Evolutionary conservation across 371 early-diverging fungal genomes (phyloP).

Genomic region (Mucor ambiguus): DNA sequence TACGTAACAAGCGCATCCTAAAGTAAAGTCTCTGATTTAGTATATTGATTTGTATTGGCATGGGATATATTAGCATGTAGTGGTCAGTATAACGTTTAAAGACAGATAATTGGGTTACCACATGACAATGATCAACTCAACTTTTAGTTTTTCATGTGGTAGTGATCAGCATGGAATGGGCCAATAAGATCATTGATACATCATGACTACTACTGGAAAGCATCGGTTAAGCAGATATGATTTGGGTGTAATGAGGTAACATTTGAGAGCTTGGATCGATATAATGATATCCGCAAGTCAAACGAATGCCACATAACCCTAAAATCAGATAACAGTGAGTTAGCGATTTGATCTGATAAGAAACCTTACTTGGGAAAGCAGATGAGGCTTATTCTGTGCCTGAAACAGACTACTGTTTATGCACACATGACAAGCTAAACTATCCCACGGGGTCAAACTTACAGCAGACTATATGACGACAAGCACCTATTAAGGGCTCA

Average conservation of each 20-base stretch:
- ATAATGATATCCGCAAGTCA: neutral
- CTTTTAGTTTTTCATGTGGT: neutral
- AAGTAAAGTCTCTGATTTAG: neutral
- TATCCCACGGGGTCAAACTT: slow-evolving; percentile 1
- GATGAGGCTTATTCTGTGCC: neutral
- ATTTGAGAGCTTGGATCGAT: neutral
- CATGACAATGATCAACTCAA: neutral
- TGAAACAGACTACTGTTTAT: neutral
- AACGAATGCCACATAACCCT: neutral
- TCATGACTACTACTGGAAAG: neutral
- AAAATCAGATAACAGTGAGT: neutral
- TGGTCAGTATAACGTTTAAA: neutral
- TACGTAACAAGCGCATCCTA: too few relatives aligned
- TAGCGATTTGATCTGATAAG: neutral
- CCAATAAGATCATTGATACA: neutral
- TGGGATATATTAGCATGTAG: neutral
- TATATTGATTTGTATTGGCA: neutral
- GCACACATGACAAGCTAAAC: neutral
- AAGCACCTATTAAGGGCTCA: neutral
- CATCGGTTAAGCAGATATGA: neutral
- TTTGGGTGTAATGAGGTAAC: neutral
- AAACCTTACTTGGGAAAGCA: neutral
- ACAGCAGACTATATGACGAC: neutral
- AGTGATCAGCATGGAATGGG: neutral
- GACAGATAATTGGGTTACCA: neutral